Percentiles rank a stretch among this genome's conserved stretches.
Evolutionary conservation across 2,329 filamentous ascomycete genomes (phyloP).

Genomic region (Diplodia scrobiculata): DNA sequence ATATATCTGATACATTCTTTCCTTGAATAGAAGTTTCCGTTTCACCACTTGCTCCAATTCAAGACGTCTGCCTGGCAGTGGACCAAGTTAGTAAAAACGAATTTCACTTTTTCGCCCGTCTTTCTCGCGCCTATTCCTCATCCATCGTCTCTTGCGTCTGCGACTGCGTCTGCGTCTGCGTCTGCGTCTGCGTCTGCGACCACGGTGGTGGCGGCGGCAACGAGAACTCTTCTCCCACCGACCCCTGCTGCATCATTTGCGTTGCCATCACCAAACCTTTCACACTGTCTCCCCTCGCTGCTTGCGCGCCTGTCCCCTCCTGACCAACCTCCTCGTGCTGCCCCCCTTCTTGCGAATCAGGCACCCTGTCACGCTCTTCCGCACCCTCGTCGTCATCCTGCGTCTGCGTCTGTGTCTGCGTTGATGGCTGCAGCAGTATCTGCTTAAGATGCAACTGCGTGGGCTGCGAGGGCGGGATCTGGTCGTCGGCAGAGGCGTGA

Average conservation of each 20-base stretch:
- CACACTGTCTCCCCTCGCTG: neutral
- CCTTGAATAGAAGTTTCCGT: neutral
- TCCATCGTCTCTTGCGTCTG: conserved; percentile 8
- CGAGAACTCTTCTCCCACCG: conserved; percentile 3
- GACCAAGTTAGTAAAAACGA: neutral
- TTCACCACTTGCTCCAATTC: neutral
- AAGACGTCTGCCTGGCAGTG: neutral
- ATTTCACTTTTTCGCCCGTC: neutral
- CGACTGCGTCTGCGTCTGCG: neutral
- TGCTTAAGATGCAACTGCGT: neutral
- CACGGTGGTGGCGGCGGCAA: conserved; percentile 22
- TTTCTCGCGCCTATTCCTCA: neutral
- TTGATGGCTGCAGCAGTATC: conserved; percentile 1
- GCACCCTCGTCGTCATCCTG: neutral
- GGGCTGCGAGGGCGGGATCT: neutral
- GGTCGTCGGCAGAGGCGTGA: neutral
- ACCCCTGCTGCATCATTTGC: conserved; percentile 6
- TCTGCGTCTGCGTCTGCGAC: conserved; percentile 3
- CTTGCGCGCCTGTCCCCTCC: neutral
- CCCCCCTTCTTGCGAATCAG: neutral
- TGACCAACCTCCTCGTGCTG: neutral
- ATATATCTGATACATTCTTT: neutral
- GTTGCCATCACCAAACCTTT: conserved; percentile 11
- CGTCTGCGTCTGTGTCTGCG: neutral
- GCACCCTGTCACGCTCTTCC: neutral